Conservation (phyloP, 257 asterid species). For the Plantago elongata region DNA sequence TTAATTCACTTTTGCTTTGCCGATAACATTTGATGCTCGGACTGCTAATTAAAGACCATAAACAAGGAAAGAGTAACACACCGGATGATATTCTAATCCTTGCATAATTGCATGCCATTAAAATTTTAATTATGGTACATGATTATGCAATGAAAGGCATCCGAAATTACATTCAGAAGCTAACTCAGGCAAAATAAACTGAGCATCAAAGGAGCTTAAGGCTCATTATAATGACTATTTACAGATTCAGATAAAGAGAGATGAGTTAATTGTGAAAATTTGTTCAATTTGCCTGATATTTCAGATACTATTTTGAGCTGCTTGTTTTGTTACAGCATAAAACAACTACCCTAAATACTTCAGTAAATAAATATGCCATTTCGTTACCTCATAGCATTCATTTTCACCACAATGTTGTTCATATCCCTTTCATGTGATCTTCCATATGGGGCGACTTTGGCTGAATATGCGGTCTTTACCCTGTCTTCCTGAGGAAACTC, state of each 20-base stretch:
- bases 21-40: no score
- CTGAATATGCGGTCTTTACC: conserved; percentile 32
- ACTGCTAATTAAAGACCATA: no score
- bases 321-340: conserved; percentile 22
- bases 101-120: no score
- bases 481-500: conserved; percentile 35
- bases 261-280: conserved; percentile 21
- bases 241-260: conserved; percentile 35
- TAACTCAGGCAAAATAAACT: no score
- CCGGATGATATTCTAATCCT: no score
- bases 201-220: no score
- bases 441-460: conserved; percentile 35
- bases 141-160: no score
- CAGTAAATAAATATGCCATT: conserved; percentile 4
- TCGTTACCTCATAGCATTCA: conserved; percentile 17
- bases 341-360: conserved; percentile 23
- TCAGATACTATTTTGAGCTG: conserved; percentile 23
- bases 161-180: no score
- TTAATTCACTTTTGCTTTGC: no score
- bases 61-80: no score
- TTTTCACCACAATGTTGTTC: conserved; percentile 16
- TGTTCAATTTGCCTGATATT: conserved; percentile 27
- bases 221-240: conserved; percentile 31
- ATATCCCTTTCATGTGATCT: conserved; percentile 19
- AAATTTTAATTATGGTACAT: no score